A percentile compares a stretch with the other conserved stretches of the same genome.
Evolutionary conservation across 257 asterid genomes (phyloP).

Genomic region (Solanum peruvianum): DNA sequence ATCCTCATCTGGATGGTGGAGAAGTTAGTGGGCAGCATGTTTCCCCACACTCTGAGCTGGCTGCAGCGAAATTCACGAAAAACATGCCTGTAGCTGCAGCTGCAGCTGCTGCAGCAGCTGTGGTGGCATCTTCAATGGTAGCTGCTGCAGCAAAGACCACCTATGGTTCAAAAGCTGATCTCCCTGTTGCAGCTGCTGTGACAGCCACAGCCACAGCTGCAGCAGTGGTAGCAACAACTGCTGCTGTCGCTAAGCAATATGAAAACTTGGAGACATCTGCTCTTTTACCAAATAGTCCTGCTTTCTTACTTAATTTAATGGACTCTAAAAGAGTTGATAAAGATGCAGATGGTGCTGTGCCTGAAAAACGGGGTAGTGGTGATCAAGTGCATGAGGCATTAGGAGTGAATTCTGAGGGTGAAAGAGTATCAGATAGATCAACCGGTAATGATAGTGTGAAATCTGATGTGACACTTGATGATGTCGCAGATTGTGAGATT

Average conservation of each 20-base stretch:
- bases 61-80: slow-evolving; percentile 25
- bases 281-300: slow-evolving; percentile 37
- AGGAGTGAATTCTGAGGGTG: slow-evolving; percentile 43
- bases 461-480: slow-evolving; percentile 74
- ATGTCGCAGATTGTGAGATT: slow-evolving; percentile 93
- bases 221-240: slow-evolving; percentile 79
- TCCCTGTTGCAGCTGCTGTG: slow-evolving; percentile 90
- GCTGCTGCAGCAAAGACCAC: slow-evolving; percentile 63
- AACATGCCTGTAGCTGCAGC: slow-evolving; percentile 85
- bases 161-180: slow-evolving; percentile 38
- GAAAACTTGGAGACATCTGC: slow-evolving; percentile 44
- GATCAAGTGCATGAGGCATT: slow-evolving; percentile 20
- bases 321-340: slow-evolving; percentile 39
- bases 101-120: slow-evolving; percentile 86
- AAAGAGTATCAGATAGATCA: slow-evolving; percentile 80
- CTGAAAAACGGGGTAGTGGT: slow-evolving; percentile 39
- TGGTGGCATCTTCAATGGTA: slow-evolving; percentile 90
- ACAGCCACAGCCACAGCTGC: slow-evolving; percentile 89
- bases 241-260: slow-evolving; percentile 69
- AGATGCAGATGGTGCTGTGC: slow-evolving; percentile 25
- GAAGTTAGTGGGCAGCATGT: slow-evolving; percentile 21
- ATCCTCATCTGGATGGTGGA: slow-evolving; percentile 18
- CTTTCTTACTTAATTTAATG: slow-evolving; percentile 13
- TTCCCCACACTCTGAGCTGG: slow-evolving; percentile 31
- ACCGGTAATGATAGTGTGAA: slow-evolving; percentile 60